Conservation (phyloP, 2,329 filamentous ascomycete species). For the Hypoxylon sp. region DNA sequence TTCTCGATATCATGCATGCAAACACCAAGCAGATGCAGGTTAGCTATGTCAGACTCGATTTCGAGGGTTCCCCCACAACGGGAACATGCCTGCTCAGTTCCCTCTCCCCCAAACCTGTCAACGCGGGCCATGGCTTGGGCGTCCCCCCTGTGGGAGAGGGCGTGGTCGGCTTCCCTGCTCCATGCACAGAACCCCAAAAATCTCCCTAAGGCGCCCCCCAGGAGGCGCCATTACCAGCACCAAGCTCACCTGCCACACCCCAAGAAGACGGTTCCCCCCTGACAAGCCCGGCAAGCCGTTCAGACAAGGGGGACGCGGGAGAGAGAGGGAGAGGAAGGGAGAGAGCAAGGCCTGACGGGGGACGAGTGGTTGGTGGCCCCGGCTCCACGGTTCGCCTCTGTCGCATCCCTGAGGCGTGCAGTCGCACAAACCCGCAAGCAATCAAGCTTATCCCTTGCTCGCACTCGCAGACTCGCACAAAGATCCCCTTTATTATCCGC, state of each 20-base stretch:
- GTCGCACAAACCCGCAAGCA: conserved; percentile 36
- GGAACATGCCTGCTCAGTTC: conserved; percentile 29
- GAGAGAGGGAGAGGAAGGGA: no score
- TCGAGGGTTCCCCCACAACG: conserved; percentile 34
- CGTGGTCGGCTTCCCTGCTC: conserved; percentile 33
- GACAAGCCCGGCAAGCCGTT: conserved; percentile 15
- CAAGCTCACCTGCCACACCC: conserved; percentile 7
- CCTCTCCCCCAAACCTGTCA: conserved; percentile 30
- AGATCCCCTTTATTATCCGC: conserved; percentile 35
- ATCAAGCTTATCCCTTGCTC: conserved; percentile 36
- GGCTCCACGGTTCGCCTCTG: conserved; percentile 36
- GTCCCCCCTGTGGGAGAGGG: conserved; percentile 28
- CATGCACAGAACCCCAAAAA: conserved; percentile 32
- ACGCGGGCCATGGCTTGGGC: conserved; percentile 17
- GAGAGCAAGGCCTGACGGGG: no score
- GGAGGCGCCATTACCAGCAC: no score
- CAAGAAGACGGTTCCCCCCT: conserved; percentile 15
- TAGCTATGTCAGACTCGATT: conserved; percentile 11
- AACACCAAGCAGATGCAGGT: no score
- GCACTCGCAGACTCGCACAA: conserved; percentile 35
- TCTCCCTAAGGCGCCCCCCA: conserved; percentile 24
- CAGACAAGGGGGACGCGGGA: conserved; percentile 30
- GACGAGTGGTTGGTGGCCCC: conserved; percentile 25
- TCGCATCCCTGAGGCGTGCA: conserved; percentile 34
- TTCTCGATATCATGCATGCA: no score